These are phyloP conservation scores for Ceriops zippeliana DNA, from an alignment of 345 rosid species.

Conservation along the genomic window DNA sequence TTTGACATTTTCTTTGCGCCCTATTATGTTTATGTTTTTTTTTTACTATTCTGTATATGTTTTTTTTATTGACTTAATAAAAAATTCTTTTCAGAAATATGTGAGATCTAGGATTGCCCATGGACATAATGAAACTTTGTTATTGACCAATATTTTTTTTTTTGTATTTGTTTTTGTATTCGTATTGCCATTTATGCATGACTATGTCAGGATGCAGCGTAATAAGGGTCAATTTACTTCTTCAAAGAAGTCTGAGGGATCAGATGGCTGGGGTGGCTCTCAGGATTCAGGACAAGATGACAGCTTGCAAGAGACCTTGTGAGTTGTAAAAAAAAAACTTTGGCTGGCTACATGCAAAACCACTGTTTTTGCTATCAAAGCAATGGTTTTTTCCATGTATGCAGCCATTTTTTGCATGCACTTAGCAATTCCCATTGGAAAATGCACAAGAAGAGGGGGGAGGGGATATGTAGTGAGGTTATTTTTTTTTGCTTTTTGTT, in stretches of 20 bases:
- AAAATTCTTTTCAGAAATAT: too few species aligned
- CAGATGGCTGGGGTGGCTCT: slow-evolving; percentile 45
- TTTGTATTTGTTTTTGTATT: not conserved
- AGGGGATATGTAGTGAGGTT: not conserved
- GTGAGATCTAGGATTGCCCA: too few species aligned
- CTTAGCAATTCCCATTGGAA: not conserved
- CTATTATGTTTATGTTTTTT: too few species aligned
- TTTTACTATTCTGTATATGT: too few species aligned
- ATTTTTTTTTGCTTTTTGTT: not conserved
- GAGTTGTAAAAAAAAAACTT: slow-evolving; percentile 29
- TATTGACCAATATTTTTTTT: too few species aligned
- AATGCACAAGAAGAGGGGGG: not conserved
- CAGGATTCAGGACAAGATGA: slow-evolving; percentile 80
- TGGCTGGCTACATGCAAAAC: too few species aligned
- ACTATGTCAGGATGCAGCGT: slow-evolving; percentile 76
- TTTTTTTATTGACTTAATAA: too few species aligned
- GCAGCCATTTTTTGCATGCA: too few species aligned
- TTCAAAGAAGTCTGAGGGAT: slow-evolving; percentile 65
- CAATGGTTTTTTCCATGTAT: too few species aligned
- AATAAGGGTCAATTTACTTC: slow-evolving; percentile 96
- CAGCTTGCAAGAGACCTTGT: slow-evolving; percentile 56
- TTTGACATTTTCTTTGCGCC: too few species aligned
- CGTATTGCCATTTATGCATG: not conserved
- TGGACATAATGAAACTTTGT: too few species aligned
- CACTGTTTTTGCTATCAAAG: too few species aligned